These are phyloP conservation scores for Volutella citrinella DNA, from an alignment of 2,329 filamentous ascomycete genomes.

Conservation along the genomic window DNA sequence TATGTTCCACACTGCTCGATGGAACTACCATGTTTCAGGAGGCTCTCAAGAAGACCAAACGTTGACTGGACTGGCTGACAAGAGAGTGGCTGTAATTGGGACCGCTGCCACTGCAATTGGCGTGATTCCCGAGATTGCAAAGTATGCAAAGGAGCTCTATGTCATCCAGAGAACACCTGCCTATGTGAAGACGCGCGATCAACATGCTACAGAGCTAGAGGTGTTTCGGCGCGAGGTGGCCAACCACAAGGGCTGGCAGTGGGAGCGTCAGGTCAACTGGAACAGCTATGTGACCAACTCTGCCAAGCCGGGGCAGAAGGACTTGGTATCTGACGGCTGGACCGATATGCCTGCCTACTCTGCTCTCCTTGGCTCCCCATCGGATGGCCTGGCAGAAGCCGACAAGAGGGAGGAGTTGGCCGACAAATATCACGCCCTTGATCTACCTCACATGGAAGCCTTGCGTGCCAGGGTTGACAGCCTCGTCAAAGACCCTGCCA, in stretches of 20 bases:
- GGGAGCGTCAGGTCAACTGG: constrained; percentile 29
- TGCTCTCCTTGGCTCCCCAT: not conserved
- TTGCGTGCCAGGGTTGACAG: constrained; percentile 3
- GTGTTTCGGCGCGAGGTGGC: constrained; percentile 37
- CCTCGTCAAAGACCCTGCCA: constrained; percentile 44
- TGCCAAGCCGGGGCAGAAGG: constrained; percentile 31
- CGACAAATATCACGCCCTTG: not conserved
- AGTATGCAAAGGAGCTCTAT: constrained; percentile 47
- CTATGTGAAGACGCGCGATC: constrained; percentile 35
- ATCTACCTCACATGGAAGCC: constrained; percentile 1
- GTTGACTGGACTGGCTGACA: constrained; percentile 43
- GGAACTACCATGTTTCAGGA: constrained; percentile 43
- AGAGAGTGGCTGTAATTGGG: constrained; percentile 47
- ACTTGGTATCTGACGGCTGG: constrained; percentile 52
- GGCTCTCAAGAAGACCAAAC: constrained; percentile 37
- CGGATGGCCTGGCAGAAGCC: not conserved
- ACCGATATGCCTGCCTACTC: not conserved
- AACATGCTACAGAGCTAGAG: constrained; percentile 38
- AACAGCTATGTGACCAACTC: constrained; percentile 37
- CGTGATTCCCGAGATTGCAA: constrained; percentile 41
- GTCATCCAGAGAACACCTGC: constrained; percentile 57
- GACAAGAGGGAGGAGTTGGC: constrained; percentile 17
- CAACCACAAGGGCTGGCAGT: constrained; percentile 48
- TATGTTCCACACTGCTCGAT: constrained; percentile 45
- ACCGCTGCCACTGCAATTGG: constrained; percentile 49